Conservation (phyloP, 2,329 filamentous ascomycete genomes). For the Hirsutella rhossiliensis region DNA sequence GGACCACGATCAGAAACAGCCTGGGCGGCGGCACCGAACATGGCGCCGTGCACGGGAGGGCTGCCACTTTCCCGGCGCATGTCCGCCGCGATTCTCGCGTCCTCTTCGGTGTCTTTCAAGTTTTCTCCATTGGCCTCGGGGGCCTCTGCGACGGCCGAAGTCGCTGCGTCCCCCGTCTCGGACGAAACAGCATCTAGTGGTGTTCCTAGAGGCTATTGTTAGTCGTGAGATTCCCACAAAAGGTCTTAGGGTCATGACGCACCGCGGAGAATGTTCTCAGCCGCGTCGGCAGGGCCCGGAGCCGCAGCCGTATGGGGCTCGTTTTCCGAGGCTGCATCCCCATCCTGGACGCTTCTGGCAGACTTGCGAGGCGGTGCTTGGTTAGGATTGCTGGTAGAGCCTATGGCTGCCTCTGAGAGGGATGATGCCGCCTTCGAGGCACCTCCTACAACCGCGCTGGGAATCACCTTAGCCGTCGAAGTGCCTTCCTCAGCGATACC, state of each 20-base stretch:
- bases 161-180: not conserved
- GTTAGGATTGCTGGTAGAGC: too few relatives aligned
- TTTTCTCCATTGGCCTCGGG: constrained; percentile 11
- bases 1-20: constrained; percentile 33
- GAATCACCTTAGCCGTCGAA: not conserved
- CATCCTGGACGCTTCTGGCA: not conserved
- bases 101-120: constrained; percentile 12
- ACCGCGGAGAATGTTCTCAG: not conserved
- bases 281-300: not conserved
- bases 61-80: constrained; percentile 13
- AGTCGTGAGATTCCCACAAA: not conserved
- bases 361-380: not conserved
- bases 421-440: constrained; percentile 13
- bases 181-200: not conserved
- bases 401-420: constrained; percentile 3
- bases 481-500: not conserved
- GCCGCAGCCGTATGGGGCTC: not conserved
- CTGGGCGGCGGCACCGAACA: constrained; percentile 39
- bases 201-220: not conserved
- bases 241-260: not conserved
- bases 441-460: constrained; percentile 1
- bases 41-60: constrained; percentile 29
- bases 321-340: not conserved
- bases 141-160: not conserved
- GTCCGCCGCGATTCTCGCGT: constrained; percentile 8